These are phyloP conservation scores for Phytopythium cucurbitacearum DNA, from an alignment of 352 stramenopile species.

Conservation along the genomic window DNA sequence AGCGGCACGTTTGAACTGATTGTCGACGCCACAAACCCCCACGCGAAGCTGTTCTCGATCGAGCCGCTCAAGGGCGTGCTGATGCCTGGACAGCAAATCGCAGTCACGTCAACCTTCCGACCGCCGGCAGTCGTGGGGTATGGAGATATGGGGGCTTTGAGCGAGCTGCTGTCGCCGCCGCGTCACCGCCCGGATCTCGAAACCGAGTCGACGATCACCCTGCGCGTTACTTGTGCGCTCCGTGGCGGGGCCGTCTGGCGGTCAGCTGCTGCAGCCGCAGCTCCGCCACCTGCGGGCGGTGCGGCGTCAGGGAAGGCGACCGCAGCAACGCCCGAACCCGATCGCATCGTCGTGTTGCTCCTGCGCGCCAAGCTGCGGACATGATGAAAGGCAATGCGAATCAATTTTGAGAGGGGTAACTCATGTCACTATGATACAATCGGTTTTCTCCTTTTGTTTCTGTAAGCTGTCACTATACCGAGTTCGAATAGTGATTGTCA, in stretches of 20 bases:
- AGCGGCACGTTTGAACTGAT: constrained; percentile 55
- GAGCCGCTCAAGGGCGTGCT: constrained; percentile 66
- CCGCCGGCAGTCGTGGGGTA: constrained; percentile 8
- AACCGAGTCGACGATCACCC: constrained; percentile 35
- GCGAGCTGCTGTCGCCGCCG: not conserved
- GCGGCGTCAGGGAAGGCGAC: not conserved
- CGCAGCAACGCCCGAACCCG: not conserved
- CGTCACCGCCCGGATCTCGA: constrained; percentile 8
- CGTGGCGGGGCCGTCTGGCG: constrained; percentile 37
- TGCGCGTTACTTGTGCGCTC: constrained; percentile 33
- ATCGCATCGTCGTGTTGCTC: constrained; percentile 1
- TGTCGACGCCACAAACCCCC: constrained; percentile 43
- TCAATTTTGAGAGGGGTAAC: too few relatives aligned
- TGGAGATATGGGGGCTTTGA: too few relatives aligned
- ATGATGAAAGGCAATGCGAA: not conserved
- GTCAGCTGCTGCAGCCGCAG: constrained; percentile 7
- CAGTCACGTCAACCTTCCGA: constrained; percentile 51
- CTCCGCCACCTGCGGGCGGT: not conserved
- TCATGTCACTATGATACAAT: too few relatives aligned
- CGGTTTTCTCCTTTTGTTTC: too few relatives aligned
- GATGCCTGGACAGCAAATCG: constrained; percentile 42
- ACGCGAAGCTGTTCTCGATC: constrained; percentile 61
- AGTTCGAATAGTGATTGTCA: too few relatives aligned
- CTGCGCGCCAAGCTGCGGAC: constrained; percentile 2
- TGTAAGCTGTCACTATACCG: too few relatives aligned